Percentiles rank a stretch among this genome's conserved stretches.
Conservation (phyloP, 2,329 filamentous ascomycete species). For the Talaromyces islandicus region DNA sequence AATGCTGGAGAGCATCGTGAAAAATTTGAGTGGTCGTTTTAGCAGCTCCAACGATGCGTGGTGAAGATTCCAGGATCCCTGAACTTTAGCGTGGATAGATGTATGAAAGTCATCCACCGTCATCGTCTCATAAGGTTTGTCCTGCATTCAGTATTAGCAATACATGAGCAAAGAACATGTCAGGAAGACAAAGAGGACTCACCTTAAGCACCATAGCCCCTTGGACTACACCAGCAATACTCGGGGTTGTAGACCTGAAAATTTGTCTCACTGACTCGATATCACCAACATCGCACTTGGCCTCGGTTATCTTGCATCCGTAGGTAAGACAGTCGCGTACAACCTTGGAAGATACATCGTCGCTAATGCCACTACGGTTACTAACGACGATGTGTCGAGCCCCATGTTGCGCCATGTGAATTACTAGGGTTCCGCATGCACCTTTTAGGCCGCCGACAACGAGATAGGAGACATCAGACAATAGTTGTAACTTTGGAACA, state of each 20-base stretch:
- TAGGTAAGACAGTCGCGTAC: background rate
- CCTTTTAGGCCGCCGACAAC: conserved; percentile 54
- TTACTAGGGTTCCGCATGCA: conserved; percentile 49
- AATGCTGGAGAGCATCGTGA: conserved; percentile 35
- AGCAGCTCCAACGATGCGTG: too few relatives aligned
- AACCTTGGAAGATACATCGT: background rate
- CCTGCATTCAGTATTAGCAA: background rate
- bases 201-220: conserved; percentile 22
- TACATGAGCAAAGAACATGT: background rate
- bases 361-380: conserved; percentile 35
- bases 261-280: background rate
- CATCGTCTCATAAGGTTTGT: background rate
- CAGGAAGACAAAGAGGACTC: conserved; percentile 16
- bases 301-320: background rate
- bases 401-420: conserved; percentile 45
- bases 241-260: background rate
- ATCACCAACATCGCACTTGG: background rate
- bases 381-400: conserved; percentile 49
- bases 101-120: background rate
- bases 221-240: conserved; percentile 17
- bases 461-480: conserved; percentile 39
- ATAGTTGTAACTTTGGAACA: background rate
- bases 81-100: background rate
- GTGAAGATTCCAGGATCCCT: background rate
- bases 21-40: conserved; percentile 33